Conservation (phyloP, 306 rosid genomes). For the Lathyrus sativus region DNA sequence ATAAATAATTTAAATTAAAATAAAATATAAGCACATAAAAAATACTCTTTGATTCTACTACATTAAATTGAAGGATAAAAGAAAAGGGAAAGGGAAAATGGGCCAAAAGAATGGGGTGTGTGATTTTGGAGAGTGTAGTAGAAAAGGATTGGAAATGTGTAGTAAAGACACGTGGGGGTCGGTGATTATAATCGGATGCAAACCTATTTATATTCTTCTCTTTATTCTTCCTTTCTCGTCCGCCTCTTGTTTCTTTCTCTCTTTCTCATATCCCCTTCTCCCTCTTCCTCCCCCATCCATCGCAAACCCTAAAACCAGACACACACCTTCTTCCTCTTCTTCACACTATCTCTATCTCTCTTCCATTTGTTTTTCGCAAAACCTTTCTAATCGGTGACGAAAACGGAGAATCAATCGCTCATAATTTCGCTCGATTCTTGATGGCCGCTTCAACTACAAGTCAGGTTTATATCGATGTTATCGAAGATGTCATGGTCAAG, state of each 20-base stretch:
- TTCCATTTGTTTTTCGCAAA: neutral
- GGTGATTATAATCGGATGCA: conserved; percentile 76
- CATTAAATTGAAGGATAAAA: no score
- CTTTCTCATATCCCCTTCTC: neutral
- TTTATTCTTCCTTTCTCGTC: conserved; percentile 68
- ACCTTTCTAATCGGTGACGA: no score
- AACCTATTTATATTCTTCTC: conserved; percentile 99
- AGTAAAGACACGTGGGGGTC: conserved; percentile 73
- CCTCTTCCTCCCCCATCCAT: neutral
- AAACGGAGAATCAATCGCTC: no score
- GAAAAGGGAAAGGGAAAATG: neutral
- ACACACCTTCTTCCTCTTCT: neutral
- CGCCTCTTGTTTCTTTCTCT: conserved; percentile 44
- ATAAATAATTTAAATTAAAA: no score
- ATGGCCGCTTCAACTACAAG: conserved; percentile 82
- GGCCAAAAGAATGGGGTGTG: neutral
- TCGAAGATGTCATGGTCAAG: conserved; percentile 92
- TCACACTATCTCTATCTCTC: neutral
- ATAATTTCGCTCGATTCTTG: conserved; percentile 20
- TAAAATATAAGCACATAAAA: no score
- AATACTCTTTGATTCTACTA: no score
- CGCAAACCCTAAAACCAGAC: conserved; percentile 42
- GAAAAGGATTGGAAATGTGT: conserved; percentile 4
- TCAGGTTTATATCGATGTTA: conserved; percentile 82
- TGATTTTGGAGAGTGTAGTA: neutral